Conservation (phyloP, 2,329 filamentous ascomycete species). For the Aureobasidium sp. region DNA sequence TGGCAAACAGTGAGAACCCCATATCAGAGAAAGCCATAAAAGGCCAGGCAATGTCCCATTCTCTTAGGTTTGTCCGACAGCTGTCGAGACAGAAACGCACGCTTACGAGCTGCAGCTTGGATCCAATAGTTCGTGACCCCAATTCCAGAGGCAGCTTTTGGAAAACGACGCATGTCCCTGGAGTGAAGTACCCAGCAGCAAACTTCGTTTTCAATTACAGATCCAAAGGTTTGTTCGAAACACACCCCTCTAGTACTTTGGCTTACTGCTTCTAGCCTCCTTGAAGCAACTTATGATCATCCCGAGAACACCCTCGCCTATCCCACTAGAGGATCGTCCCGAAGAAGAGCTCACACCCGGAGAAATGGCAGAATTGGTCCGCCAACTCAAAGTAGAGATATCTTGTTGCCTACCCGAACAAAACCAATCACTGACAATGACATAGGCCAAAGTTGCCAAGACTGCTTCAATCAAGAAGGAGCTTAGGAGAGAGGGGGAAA, state of each 20-base stretch:
- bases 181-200: constrained; percentile 3
- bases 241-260: neutral
- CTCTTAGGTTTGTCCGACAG: neutral
- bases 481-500: neutral
- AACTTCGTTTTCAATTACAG: constrained; percentile 20
- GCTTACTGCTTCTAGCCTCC: constrained; percentile 6
- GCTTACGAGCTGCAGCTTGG: neutral
- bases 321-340: constrained; percentile 17
- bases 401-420: neutral
- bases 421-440: neutral
- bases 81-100: neutral
- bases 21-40: constrained; percentile 19
- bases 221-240: constrained; percentile 13
- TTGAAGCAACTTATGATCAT: constrained; percentile 19
- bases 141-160: neutral
- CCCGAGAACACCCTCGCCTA: constrained; percentile 18
- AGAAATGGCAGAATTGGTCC: neutral
- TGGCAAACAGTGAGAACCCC: no score
- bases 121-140: neutral
- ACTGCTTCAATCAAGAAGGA: neutral
- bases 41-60: constrained; percentile 17
- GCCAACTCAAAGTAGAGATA: neutral
- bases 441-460: neutral
- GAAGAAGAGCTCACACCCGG: constrained; percentile 6
- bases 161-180: neutral